Base-by-base conservation (phyloP, 139 green algal genomes). In the Asterochloris sp. region DNA sequence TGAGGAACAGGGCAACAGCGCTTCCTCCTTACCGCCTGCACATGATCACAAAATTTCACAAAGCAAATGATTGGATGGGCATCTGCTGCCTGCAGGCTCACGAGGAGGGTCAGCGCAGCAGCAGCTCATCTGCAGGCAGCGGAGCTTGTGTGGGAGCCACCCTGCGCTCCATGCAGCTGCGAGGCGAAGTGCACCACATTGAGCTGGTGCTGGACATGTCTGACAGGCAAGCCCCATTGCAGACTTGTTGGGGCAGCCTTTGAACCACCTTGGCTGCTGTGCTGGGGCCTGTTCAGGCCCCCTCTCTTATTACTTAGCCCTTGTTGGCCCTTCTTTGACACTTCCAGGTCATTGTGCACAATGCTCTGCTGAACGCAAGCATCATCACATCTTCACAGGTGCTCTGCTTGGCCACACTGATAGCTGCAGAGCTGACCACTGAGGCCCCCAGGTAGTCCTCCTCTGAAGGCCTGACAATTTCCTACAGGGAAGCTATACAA, bases 131-230 rank as follows among this genome's bases (percentile, higher is more conserved):
- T 71, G 66, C 66, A 71, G 66, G 9, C 66, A 10, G 66, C 66
- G 21, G 66, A 71, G 19, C 66, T 10, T 6, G 66, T 71, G 66
- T 23, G 17, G 17, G 66, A 21, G 19, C 21, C 19, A 21, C 21
- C 1, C 69, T 89, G 66, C 38, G 61, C 13, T 62, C 17, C 14
- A 47, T 86, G 60, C 66, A 84, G 62, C 81, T 81, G 16, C 83
- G 76, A 0, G 87, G 85, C 68, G 78, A 77, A 26, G 0, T 88
- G 38, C 69, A 86, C 64, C 26, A 79, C 0, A 28, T 91, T 11
- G 68, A 64, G n/a, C 47, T 86, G 8, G 26, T 47, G 1, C 61
- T 88, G 66, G 83, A 88, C 60, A 79, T 54, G 26, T 71, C 74
- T 47, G 63, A 83, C 67, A 76, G 78, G 78, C 69, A n/a, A 26